Base-by-base conservation (phyloP, 164 flowering plant species). In the Echeveria elegans region DNA sequence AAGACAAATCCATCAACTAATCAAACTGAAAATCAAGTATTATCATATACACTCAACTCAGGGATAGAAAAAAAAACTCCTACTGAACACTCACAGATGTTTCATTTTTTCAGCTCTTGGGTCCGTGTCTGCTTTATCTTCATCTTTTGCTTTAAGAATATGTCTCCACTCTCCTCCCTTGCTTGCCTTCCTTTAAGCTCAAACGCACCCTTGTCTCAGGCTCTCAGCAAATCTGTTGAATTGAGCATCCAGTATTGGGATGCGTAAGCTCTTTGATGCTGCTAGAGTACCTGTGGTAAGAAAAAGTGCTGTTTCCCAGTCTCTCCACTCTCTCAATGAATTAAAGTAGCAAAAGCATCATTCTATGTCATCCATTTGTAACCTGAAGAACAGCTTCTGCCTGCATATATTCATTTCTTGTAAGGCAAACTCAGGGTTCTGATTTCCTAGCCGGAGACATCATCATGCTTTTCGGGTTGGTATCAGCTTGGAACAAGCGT, bases 401-500 rank as follows among this genome's bases (percentile, higher is more conserved):
- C 63, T 63, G 56, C 31, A 32, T 24, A 67, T 71, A 37, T 80
- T 71, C 66, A 64, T 48, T 69, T 68, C 73, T 24, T n/a, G 68
- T 38, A 24, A 68, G 30, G 34, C 30, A 66, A 19, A 28, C 19
- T 3, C 18, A 28, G 38, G 24, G 58, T 53, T 40, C 63, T 31
- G 31, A 18, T 12, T 43, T 48, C 43, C 34, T 29, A 70, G 62
- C 40, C 65, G 24, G n/a, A 62, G 36, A 66, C 30, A 30, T 19
- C 66, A 77, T 60, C 48, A 90, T 93, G 98, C 94, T 92, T 24
- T 87, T 93, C 31, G 85, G 91, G 21, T 75, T 93, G 67, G 92
- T 93, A 36, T 84, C 95, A 0, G 95, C 96, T 1, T 94, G 98
- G 98, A 94, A 87, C 84, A 92, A 89, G 80, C 85, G 97, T 53